Percentiles rank a stretch among this genome's conserved stretches.
Conservation (phyloP, 768 basidiomycete genomes). For the Ramaria rubella region DNA sequence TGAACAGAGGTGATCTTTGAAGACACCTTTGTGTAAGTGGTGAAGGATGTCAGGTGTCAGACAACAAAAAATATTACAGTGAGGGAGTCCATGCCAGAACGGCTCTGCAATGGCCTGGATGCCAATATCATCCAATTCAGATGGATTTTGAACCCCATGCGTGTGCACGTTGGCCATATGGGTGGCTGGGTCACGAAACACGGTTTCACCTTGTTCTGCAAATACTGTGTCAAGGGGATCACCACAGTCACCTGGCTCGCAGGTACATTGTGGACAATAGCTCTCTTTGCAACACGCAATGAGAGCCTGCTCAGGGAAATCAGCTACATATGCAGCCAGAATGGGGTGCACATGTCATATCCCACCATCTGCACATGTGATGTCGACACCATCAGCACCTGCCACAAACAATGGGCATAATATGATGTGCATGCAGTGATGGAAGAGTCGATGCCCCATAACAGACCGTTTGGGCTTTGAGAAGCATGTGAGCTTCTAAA, state of each 20-base stretch:
- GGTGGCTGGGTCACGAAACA: not conserved
- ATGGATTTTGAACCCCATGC: not conserved
- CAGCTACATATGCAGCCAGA: conserved; percentile 25
- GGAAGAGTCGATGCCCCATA: conserved; percentile 27
- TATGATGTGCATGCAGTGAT: conserved; percentile 30
- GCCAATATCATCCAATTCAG: not conserved
- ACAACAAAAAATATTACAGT: conserved; percentile 10
- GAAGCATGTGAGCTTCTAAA: conserved; percentile 28
- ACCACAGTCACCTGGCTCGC: conserved; percentile 6
- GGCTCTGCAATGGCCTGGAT: not conserved
- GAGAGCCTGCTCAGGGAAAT: conserved; percentile 15
- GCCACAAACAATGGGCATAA: conserved; percentile 28
- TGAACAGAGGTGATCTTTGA: too few relatives aligned
- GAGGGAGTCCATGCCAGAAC: conserved; percentile 14
- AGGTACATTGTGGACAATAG: too few relatives aligned
- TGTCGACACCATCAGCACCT: conserved; percentile 25
- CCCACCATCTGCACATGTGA: conserved; percentile 32
- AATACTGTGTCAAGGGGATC: not conserved
- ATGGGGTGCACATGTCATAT: conserved; percentile 31
- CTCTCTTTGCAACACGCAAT: conserved; percentile 8
- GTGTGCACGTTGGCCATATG: not conserved
- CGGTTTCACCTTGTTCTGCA: not conserved
- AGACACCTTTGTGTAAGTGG: conserved; percentile 10
- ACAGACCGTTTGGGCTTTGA: conserved; percentile 40
- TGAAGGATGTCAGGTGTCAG: conserved; percentile 26